phyloP scores from a whole-genome alignment of 1,284 basidiomycete genomes.

The Fomes fomentarius region DNA sequence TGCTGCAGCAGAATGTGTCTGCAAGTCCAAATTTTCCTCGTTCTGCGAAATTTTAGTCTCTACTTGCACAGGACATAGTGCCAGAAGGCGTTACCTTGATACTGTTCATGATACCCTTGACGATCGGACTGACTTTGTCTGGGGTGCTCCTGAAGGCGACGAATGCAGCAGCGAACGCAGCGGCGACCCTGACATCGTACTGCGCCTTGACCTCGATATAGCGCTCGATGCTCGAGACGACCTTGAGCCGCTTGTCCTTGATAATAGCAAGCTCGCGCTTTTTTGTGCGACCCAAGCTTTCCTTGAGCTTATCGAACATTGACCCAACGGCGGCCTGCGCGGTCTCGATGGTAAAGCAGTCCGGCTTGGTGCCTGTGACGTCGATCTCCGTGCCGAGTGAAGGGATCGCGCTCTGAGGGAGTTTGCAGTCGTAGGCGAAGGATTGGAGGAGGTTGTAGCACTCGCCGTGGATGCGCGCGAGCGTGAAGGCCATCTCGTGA shows the following conservation, averaged over 20 bases:
- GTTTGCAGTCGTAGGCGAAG: constrained; percentile 86
- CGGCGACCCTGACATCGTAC: constrained; percentile 87
- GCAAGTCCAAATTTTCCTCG: constrained; percentile 89
- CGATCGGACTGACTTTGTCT: constrained; percentile 94
- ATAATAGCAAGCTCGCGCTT: constrained; percentile 80
- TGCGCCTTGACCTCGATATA: constrained; percentile 86
- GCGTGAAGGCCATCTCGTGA: constrained; percentile 88
- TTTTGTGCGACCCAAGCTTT: constrained; percentile 71
- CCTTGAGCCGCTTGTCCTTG: constrained; percentile 76
- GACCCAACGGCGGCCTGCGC: constrained; percentile 75
- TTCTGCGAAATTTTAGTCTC: no score
- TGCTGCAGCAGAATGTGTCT: constrained; percentile 86
- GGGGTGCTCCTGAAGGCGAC: constrained; percentile 86
- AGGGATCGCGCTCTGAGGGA: constrained; percentile 82
- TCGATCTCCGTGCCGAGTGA: constrained; percentile 81
- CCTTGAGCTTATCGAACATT: constrained; percentile 79
- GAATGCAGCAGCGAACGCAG: constrained; percentile 90
- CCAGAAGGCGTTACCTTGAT: constrained; percentile 95
- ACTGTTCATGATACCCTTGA: constrained; percentile 97
- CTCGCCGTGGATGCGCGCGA: constrained; percentile 82
- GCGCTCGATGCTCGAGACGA: constrained; percentile 79
- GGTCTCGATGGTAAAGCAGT: constrained; percentile 82
- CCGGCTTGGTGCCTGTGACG: constrained; percentile 62
- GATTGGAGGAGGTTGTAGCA: constrained; percentile 80
- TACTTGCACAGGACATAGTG: no score